Base-by-base conservation (phyloP, 139 green algal species). In the Nannochloris sp. region DNA sequence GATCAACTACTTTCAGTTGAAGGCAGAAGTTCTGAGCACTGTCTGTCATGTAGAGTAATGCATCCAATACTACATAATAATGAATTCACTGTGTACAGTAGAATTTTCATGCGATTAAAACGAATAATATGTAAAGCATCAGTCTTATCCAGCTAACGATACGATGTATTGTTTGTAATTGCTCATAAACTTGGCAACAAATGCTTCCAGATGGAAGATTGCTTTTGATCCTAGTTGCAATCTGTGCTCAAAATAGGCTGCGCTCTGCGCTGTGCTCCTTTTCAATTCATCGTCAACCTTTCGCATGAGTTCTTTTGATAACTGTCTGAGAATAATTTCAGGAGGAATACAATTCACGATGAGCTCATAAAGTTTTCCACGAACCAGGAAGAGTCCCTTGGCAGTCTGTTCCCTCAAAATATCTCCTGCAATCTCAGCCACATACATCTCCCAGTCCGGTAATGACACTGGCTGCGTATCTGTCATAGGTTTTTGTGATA, bases 171-270 rank as follows among this genome's bases (percentile, higher is more conserved):
- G 73, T 71, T 97, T 97, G 76, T 97, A 96, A 2, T 81, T 69
- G 27, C 66, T 76, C 92, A 98, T 97, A 72, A 95, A 88, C 61
- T 83, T 89, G 9, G 92, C 92, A 19, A 95, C 82, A 70, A 97
- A 98, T 3, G 92, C 92, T 76, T 98, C 93, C 25, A 98, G 44
- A 75, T 98, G 93, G 59, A 97, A 95, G 63, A 98, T 97, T 21
- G 90, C 69, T 71, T 98, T 98, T 29, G 76, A 72, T 10, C 92
- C 93, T 60, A 86, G 75, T 74, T 89, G 80, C 71, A 97, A 58
- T 5, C 93, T 78, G 68, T 95, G 86, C 74, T 98, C 93, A 55
- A 89, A 97, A 3, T 75, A 66, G 0, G 88, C 87, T 5, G 84
- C 88, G 4, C 67, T 49, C 48, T 83, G 68, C 0, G 75, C 68